Base-by-base conservation (phyloP, 2,329 filamentous ascomycete species). In the Exophiala viscosa region DNA sequence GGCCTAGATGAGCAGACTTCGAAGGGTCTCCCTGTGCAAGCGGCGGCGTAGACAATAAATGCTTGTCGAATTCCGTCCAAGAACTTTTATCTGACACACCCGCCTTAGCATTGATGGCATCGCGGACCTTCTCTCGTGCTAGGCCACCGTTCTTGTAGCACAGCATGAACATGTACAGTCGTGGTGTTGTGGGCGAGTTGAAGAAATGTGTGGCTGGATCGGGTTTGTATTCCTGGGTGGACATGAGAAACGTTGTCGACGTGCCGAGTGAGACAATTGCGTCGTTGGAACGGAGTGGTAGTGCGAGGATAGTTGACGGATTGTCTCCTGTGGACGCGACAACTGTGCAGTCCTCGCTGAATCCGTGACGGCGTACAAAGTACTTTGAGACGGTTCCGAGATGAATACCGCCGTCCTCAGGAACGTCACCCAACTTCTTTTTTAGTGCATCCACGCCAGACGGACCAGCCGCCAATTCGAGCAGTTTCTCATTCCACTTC, bases 111-210 rank as follows among this genome's bases (percentile, higher is more conserved):
- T 90, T 86, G 47, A 97, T 82, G 0, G 82, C 78, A 66, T 99
- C 90, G 49, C 93, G 87, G 57, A 97, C 83, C 64, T 88, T 85
- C 69, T 99, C 93, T 40, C 93, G 87, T 1, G 93, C 92, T 1
- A 97, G 83, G 2, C 90, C 90, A 62, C 93, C 93, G 72, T 99
- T 99, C 74, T 97, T 97, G 78, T 97, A 99, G 79, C 93, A 99
- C 33, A 99, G 83, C 93, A 99, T 99, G 73, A 99, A 97, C 93
- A 99, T 97, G 80, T 95, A 96, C 55, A 96, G 81, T 1, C 88
- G 90, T 0, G 85, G 76, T 1, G 90, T 95, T 40, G 90, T 93
- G 1, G 93, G 93, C 71, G 97, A 91, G 75, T 96, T 96, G 82
- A 97, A 95, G 78, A 97, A 96, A 75, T 99, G 93, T 66, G 96